Percentiles rank a stretch among this genome's conserved stretches.
Conservation (phyloP, 2,329 filamentous ascomycete genomes). For the Nemania sp. region DNA sequence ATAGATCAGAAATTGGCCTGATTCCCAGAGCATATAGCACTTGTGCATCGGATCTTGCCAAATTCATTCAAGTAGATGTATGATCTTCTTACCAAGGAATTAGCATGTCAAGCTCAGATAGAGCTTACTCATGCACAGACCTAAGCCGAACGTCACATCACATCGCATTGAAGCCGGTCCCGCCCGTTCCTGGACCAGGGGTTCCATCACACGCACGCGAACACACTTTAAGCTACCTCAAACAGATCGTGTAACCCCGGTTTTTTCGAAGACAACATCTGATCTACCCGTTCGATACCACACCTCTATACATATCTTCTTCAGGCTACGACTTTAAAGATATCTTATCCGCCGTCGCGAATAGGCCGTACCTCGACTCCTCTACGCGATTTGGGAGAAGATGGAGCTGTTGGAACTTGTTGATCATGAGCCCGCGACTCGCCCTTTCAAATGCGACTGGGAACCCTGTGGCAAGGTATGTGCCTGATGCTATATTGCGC, state of each 20-base stretch:
- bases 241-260: constrained; percentile 48
- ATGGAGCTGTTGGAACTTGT: constrained; percentile 76
- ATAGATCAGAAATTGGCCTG: neutral
- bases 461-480: constrained; percentile 33
- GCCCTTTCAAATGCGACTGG: constrained; percentile 75
- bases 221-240: constrained; percentile 42
- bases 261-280: constrained; percentile 42
- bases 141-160: constrained; percentile 48
- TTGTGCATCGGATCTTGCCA: constrained; percentile 40
- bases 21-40: constrained; percentile 1
- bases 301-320: constrained; percentile 29
- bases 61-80: constrained; percentile 27
- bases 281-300: constrained; percentile 41
- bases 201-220: constrained; percentile 48
- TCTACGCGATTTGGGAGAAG: constrained; percentile 44
- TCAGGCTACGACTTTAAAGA: constrained; percentile 41
- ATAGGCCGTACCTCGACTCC: constrained; percentile 34
- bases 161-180: constrained; percentile 55
- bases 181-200: constrained; percentile 51
- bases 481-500: neutral
- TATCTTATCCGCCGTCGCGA: constrained; percentile 40
- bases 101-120: constrained; percentile 31
- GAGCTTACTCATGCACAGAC: constrained; percentile 49
- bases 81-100: constrained; percentile 29
- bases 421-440: constrained; percentile 71